phyloP scores from a whole-genome alignment of 805 yeast genomes.

The Candida hungchunana region DNA sequence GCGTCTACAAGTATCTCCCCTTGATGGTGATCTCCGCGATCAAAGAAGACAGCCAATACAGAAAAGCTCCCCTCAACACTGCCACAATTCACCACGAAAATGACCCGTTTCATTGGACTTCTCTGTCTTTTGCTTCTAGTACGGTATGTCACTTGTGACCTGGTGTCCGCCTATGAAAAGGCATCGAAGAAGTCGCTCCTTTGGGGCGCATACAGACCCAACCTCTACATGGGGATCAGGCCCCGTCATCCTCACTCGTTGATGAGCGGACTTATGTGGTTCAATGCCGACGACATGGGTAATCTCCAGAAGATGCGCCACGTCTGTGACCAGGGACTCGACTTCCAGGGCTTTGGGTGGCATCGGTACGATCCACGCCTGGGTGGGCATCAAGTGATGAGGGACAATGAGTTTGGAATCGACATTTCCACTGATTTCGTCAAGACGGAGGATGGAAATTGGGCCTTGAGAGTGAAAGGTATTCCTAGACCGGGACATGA shows the following conservation, averaged over 20 bases:
- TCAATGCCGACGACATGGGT: slow-evolving; percentile 52
- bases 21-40: no score
- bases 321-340: slow-evolving; percentile 67
- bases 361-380: slow-evolving; percentile 76
- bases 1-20: no score
- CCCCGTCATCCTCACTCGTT: slow-evolving; percentile 78
- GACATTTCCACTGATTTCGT: slow-evolving; percentile 69
- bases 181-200: slow-evolving; percentile 48
- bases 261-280: slow-evolving; percentile 85
- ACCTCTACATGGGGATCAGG: slow-evolving; percentile 78
- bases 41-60: no score
- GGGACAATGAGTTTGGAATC: slow-evolving; percentile 61
- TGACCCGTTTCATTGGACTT: no score
- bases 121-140: background rate
- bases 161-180: slow-evolving; percentile 25
- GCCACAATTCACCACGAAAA: background rate
- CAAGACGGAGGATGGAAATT: slow-evolving; percentile 66
- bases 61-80: background rate
- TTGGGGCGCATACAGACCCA: slow-evolving; percentile 95
- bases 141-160: background rate
- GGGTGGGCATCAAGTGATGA: slow-evolving; percentile 79
- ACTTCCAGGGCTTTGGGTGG: slow-evolving; percentile 79
- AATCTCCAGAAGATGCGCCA: slow-evolving; percentile 63
- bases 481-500: slow-evolving; percentile 49
- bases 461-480: slow-evolving; percentile 78